Evolutionary conservation across 345 rosid species (phyloP).

Genomic region (Corchorus olitorius): DNA sequence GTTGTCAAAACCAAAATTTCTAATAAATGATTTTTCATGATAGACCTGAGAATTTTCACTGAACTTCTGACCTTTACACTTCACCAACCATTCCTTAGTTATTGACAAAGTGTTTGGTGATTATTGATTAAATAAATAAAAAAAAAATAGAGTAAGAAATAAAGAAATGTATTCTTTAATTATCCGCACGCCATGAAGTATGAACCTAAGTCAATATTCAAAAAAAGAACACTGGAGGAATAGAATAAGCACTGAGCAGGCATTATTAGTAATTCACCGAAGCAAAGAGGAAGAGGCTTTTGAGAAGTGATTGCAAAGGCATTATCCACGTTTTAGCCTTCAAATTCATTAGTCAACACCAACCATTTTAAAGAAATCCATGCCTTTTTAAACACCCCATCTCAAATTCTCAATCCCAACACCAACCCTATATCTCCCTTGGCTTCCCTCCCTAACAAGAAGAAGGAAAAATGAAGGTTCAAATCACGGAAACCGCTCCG

Average conservation of each 20-base stretch:
- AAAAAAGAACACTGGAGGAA: neutral
- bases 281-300: neutral
- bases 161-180: neutral
- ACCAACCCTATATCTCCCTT: neutral
- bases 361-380: neutral
- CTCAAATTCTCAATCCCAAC: neutral
- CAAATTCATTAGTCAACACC: neutral
- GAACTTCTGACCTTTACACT: no score
- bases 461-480: constrained; percentile 38
- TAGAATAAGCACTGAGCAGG: neutral
- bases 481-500: constrained; percentile 45
- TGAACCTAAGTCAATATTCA: neutral
- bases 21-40: no score
- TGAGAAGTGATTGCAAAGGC: neutral
- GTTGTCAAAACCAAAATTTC: no score
- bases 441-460: neutral
- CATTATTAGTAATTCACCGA: neutral
- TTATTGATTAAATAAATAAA: neutral
- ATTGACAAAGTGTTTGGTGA: neutral
- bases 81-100: neutral
- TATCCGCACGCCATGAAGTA: neutral
- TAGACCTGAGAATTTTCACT: no score
- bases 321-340: constrained; percentile 12
- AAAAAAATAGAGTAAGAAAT: neutral
- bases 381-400: neutral